These are phyloP conservation scores for Drechslerella stenobrocha DNA, from an alignment of 2,329 filamentous ascomycete genomes.

Conservation along the genomic window DNA sequence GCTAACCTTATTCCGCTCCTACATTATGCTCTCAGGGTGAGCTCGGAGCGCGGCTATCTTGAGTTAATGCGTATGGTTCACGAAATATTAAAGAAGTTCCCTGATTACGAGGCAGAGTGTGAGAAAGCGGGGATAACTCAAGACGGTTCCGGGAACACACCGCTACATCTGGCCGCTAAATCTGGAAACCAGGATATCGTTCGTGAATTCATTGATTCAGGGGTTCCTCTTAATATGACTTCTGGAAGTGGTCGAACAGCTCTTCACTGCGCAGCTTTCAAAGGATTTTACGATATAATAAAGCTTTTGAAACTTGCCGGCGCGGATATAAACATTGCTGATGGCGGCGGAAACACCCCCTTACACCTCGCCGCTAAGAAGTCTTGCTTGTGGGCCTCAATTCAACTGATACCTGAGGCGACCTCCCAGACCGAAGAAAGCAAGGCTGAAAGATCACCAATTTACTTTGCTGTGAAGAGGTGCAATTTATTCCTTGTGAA, in stretches of 20 bases:
- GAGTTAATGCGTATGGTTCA: not conserved
- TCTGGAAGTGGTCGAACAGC: not conserved
- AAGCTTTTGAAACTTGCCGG: not conserved
- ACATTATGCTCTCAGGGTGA: not conserved
- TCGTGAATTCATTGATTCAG: not conserved
- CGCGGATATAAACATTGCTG: not conserved
- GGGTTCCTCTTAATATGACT: not conserved
- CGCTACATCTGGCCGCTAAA: not conserved
- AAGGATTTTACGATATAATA: not conserved
- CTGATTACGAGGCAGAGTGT: not conserved
- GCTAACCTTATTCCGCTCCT: not conserved
- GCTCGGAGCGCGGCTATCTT: not conserved
- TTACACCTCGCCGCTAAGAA: not conserved
- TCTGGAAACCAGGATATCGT: not conserved
- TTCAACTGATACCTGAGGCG: not conserved
- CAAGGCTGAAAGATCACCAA: not conserved
- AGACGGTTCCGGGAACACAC: not conserved
- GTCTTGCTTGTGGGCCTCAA: not conserved
- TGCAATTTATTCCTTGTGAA: not conserved
- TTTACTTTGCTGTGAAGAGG: slow-evolving; percentile 4
- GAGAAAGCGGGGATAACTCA: not conserved
- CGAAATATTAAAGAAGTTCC: not conserved
- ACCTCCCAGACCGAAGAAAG: not conserved
- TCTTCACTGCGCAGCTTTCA: not conserved
- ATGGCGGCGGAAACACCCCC: not conserved